Evolutionary conservation across 2,329 filamentous ascomycete genomes (phyloP).

Genomic region (Exophiala calicioides): DNA sequence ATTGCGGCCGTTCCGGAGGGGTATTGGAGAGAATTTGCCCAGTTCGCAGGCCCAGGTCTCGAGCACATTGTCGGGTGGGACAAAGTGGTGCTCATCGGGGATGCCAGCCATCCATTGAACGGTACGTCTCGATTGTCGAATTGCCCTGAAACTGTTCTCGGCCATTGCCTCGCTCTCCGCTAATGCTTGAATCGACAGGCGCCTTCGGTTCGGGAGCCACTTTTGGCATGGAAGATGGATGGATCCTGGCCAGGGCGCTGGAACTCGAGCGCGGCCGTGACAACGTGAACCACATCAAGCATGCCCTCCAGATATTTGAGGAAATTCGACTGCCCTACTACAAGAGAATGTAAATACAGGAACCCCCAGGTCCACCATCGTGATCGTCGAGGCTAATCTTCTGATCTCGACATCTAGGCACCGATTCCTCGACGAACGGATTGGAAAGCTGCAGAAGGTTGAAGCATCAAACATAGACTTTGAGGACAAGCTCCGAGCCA

Average conservation of each 20-base stretch:
- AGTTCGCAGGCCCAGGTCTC: slow-evolving; percentile 49
- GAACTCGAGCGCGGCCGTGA: slow-evolving; percentile 24
- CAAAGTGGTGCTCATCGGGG: slow-evolving; percentile 54
- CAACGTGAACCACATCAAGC: slow-evolving; percentile 22
- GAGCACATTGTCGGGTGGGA: slow-evolving; percentile 42
- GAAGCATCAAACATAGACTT: slow-evolving; percentile 1
- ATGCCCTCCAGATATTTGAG: slow-evolving; percentile 42
- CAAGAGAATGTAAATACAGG: slow-evolving; percentile 38
- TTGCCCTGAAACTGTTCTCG: neutral
- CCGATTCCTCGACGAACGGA: too few relatives aligned
- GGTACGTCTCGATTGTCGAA: slow-evolving; percentile 37
- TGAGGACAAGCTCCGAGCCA: slow-evolving; percentile 1
- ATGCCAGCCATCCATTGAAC: slow-evolving; percentile 57
- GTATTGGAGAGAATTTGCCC: slow-evolving; percentile 50
- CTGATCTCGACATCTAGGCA: too few relatives aligned
- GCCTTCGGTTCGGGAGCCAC: slow-evolving; percentile 49
- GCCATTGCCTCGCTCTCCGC: neutral
- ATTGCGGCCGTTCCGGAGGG: slow-evolving; percentile 40
- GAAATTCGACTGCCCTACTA: slow-evolving; percentile 44
- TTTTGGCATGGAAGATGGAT: slow-evolving; percentile 50
- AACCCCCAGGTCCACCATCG: too few relatives aligned
- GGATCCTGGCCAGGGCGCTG: slow-evolving; percentile 43
- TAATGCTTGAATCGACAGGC: slow-evolving; percentile 28
- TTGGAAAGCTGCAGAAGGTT: neutral
- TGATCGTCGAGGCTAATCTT: too few relatives aligned